Base-by-base conservation (phyloP, 495 filamentous ascomycete genomes). In the Hyaloscypha finlandica region DNA sequence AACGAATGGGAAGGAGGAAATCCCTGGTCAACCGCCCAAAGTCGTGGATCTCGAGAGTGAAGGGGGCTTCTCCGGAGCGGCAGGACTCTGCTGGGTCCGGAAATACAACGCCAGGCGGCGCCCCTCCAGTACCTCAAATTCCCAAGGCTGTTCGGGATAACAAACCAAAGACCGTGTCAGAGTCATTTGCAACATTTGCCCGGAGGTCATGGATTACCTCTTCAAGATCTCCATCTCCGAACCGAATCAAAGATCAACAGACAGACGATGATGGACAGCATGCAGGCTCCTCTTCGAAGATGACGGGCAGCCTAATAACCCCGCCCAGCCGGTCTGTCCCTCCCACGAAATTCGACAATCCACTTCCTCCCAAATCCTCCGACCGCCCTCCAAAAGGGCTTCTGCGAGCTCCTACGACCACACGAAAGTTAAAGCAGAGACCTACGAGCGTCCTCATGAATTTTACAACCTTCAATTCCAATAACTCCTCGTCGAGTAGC, bases 161-260 rank as follows among this genome's bases (percentile, higher is more conserved):
- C 55, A 73, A 69, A 65, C 61, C 73, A 12, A 73, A 68, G 48
- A 62, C 66, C 20, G 62, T 70, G 57, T 88, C 88, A 6, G 88
- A 87, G 52, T 85, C 88, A 32, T 82, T 92, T 71, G 84, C 86
- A 65, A 87, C 80, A 66, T 83, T 92, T 69, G 86, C 89, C 14
- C 85, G 84, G 68, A 85, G 85, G 72, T 87, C 89, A 54, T 92
- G 90, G 89, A 84, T 85, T 16, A 78, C 85, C 9, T 78, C 83
- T 11, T 88, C 87, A 37, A 80, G 85, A 55, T 88, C 89, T 6
- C 86, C 87, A 5, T 89, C 86, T 25, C 87, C 89, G 45, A 77
- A 72, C 30, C 64, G 67, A 59, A 62, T 31, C 6, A 37, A 30
- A 14, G 57, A 30, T 16, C 66, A 61, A 25, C 56, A 65, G 3